Evolutionary conservation across 768 basidiomycete species (phyloP).

Genomic region (Pholiota molesta): DNA sequence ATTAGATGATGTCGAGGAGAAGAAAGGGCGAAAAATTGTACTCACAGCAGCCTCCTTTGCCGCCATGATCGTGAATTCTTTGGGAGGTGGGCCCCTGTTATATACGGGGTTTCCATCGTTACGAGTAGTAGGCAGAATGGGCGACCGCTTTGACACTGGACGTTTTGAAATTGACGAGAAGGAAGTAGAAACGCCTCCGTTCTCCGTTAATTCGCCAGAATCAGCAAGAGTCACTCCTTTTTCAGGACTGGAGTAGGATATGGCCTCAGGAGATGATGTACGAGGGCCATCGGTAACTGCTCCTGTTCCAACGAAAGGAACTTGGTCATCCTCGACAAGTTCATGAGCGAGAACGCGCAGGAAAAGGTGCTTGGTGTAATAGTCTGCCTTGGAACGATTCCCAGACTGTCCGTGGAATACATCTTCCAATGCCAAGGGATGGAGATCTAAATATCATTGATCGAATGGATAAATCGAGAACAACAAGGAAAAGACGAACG

Average conservation of each 20-base stretch:
- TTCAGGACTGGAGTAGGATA: slow-evolving; percentile 21
- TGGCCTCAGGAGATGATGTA: slow-evolving; percentile 40
- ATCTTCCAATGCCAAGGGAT: slow-evolving; percentile 75
- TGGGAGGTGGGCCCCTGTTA: slow-evolving; percentile 11
- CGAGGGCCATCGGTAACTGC: slow-evolving; percentile 33
- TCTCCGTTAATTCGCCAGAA: slow-evolving; percentile 10
- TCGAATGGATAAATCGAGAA: not conserved
- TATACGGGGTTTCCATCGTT: slow-evolving; percentile 14
- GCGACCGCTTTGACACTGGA: slow-evolving; percentile 6
- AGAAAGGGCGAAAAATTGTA: not conserved
- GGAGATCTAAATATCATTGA: slow-evolving; percentile 47
- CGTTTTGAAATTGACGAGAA: slow-evolving; percentile 7
- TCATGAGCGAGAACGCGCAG: slow-evolving; percentile 69
- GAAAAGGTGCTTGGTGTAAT: slow-evolving; percentile 73
- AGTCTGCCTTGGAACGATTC: slow-evolving; percentile 69
- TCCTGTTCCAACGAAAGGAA: slow-evolving; percentile 19
- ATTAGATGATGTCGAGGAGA: not conserved
- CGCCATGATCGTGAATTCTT: slow-evolving; percentile 22
- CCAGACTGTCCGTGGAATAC: slow-evolving; percentile 58
- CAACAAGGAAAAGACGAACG: slow-evolving; percentile 38
- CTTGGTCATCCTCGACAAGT: slow-evolving; percentile 40
- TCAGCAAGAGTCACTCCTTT: slow-evolving; percentile 13
- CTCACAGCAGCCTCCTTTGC: slow-evolving; percentile 27
- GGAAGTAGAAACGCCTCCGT: slow-evolving; percentile 4
- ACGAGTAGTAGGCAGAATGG: slow-evolving; percentile 28